Conservation (phyloP, 768 basidiomycete species). For the Termitomyces sp. region DNA sequence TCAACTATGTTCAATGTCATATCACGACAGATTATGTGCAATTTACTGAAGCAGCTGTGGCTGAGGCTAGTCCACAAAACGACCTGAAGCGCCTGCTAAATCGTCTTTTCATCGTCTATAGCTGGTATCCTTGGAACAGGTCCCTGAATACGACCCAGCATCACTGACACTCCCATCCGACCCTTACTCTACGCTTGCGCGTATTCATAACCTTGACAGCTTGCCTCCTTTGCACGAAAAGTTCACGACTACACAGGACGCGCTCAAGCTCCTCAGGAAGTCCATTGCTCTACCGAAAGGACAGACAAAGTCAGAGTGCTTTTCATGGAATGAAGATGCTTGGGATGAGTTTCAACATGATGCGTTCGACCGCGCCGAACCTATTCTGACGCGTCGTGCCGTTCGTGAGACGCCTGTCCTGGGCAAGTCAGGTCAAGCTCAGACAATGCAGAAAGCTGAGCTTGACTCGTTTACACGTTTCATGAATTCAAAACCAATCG, state of each 20-base stretch:
- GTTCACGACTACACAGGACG: conserved; percentile 30
- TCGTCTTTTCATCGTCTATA: conserved; percentile 2
- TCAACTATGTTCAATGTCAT: conserved; percentile 48
- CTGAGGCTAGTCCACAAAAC: conserved; percentile 30
- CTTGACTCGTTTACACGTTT: conserved; percentile 18
- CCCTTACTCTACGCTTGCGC: conserved; percentile 41
- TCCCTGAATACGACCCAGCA: conserved; percentile 45
- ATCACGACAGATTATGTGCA: conserved; percentile 49
- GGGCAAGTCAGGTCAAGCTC: conserved; percentile 19
- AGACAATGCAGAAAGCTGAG: conserved; percentile 5
- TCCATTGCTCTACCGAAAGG: conserved; percentile 17
- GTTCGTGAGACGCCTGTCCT: conserved; percentile 39
- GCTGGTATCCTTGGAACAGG: conserved; percentile 36
- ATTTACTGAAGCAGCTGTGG: conserved; percentile 44
- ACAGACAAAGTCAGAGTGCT: conserved; percentile 27
- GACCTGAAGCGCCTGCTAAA: not conserved
- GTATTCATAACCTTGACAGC: conserved; percentile 24
- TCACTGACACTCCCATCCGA: conserved; percentile 49
- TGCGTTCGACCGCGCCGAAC: conserved; percentile 31
- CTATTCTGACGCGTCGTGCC: conserved; percentile 41
- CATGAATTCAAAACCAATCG: conserved; percentile 11
- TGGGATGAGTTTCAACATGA: conserved; percentile 10
- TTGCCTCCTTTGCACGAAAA: conserved; percentile 40
- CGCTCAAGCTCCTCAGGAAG: conserved; percentile 27
- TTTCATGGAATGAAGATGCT: conserved; percentile 26